A percentile compares a stretch with the other conserved stretches of the same genome.
Conservation (phyloP, 305 asterid species). For the Ajuga reptans region DNA sequence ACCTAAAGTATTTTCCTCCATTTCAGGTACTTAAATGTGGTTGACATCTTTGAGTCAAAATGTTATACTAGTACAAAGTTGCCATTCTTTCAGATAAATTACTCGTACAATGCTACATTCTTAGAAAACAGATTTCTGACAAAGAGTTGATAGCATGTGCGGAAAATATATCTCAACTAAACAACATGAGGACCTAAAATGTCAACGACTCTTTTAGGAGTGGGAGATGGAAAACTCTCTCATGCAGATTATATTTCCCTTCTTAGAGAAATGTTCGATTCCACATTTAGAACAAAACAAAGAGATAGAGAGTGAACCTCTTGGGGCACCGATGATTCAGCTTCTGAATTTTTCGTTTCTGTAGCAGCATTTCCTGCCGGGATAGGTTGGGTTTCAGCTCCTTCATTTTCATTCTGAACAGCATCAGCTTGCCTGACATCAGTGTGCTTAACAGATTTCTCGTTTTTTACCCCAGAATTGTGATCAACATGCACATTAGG, state of each 20-base stretch:
- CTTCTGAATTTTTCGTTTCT: slow-evolving; percentile 35
- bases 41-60: slow-evolving; percentile 3
- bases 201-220: not conserved
- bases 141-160: not conserved
- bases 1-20: not conserved
- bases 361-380: slow-evolving; percentile 36
- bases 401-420: slow-evolving; percentile 29
- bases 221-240: not conserved
- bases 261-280: not conserved
- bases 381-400: slow-evolving; percentile 21
- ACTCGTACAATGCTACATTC: not conserved
- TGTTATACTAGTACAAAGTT: not conserved
- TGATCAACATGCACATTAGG: slow-evolving; percentile 31
- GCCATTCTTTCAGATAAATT: not conserved
- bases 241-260: not conserved
- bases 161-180: not conserved
- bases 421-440: slow-evolving; percentile 36
- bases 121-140: not conserved
- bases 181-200: not conserved
- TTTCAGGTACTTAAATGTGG: not conserved
- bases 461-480: slow-evolving; percentile 32
- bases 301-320: slow-evolving; percentile 40
- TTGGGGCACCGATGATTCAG: slow-evolving; percentile 32
- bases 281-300: not conserved
- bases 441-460: slow-evolving; percentile 30